These are phyloP conservation scores for Rhodomyrtus tomentosa DNA, from an alignment of 345 rosid species.

Conservation along the genomic window DNA sequence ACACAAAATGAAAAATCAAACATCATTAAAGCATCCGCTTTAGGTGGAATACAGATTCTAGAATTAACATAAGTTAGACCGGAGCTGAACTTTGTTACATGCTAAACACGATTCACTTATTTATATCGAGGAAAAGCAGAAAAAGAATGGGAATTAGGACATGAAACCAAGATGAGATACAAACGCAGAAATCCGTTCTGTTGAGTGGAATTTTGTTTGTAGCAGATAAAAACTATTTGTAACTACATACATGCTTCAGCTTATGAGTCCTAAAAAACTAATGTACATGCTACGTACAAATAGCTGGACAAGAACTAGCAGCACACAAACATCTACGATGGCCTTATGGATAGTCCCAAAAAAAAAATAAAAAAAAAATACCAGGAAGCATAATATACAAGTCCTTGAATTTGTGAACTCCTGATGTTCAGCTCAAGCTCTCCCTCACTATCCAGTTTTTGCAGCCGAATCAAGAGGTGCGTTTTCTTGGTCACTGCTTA, in stretches of 20 bases:
- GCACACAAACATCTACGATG: not conserved
- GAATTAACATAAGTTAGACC: not conserved
- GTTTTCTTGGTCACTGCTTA: conserved; percentile 5
- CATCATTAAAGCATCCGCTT: not conserved
- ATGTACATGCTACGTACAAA: not conserved
- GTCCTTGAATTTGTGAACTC: not conserved
- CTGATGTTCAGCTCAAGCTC: not conserved
- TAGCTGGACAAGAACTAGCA: not conserved
- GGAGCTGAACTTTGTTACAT: not conserved
- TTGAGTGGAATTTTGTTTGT: not conserved
- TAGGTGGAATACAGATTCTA: not conserved
- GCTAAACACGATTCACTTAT: not conserved
- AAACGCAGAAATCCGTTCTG: not conserved
- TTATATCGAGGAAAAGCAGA: not conserved
- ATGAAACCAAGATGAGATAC: not conserved
- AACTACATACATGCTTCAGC: not conserved
- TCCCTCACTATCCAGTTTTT: conserved; percentile 1
- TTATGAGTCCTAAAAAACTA: not conserved
- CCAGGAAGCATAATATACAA: not conserved
- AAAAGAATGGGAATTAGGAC: not conserved
- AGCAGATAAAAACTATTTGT: not conserved
- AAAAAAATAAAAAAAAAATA: not conserved
- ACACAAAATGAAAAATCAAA: not conserved
- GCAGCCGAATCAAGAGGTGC: conserved; percentile 4
- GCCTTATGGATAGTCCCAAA: not conserved